Base-by-base conservation (phyloP, 164 flowering plant species). In the Cinnamomum micranthum region DNA sequence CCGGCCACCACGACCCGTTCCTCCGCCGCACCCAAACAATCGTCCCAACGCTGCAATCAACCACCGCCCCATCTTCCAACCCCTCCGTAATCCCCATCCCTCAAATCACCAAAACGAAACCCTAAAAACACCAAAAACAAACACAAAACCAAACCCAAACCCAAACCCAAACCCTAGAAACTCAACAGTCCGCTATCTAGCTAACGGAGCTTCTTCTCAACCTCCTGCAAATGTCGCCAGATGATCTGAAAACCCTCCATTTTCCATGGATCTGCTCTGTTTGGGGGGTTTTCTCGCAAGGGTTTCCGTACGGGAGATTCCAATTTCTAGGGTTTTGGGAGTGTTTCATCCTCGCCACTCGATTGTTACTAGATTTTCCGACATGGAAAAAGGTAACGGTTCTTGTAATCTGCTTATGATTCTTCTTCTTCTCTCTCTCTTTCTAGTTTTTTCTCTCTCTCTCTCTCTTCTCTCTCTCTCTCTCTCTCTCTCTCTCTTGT, bases 1-100 rank as follows among this genome's bases (percentile, higher is more conserved):
- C 99, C 4, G 99, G 99, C 99, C 99, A 95, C 99, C 99, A 95
- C 23, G 99, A 92, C 70, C 99, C 99, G 74, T 95, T 95, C 81
- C 99, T 86, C 77, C 98, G 78, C 69, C 98, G 83, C 25, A 95
- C 98, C 99, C 98, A 95, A 52, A 95, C 99, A 27, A 93, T 90
- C 65, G 92, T 83, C 25, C 98, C 99, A 7, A 84, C 86, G 50
- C 87, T 80, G 28, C 87, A 79, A 75, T 86, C 93, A 27, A 73
- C 88, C 70, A 63, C 81, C 33, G 62, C 72, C 17, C 77, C 73
- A 25, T 69, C 85, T 11, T 73, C 51, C 33, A 69, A 58, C 35
- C 78, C 80, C 47, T 80, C 88, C 65, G 84, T 66, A 76, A 89
- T 81, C 65, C 84, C 91, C 90, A 84, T 83, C 74, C n/a, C 74